Base-by-base conservation (phyloP, 1,284 basidiomycete species). In the Vanrija pseudolonga region DNA sequence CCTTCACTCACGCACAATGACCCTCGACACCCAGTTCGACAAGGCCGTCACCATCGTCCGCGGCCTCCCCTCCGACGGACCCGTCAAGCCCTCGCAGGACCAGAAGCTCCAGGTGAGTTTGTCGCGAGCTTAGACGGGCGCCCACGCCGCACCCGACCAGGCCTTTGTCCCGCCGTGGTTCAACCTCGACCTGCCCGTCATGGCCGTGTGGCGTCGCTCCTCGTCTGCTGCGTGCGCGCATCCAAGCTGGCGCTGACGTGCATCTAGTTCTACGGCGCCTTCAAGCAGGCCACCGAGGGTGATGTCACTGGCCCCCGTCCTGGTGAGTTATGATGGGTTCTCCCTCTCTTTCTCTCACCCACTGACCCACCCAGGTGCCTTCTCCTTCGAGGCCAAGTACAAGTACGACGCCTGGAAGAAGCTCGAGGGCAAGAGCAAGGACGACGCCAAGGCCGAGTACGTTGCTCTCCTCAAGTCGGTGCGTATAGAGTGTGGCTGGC, bases 241-340 rank as follows among this genome's bases (percentile, higher is more conserved):
- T 11, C 19, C 26, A 42, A 19, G 19, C 17, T 32, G 14, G 1
- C 24, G 53, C 44, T 20, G 22, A 50, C 43, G 24, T 45, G 28
- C 69, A 95, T n/a, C n/a, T 26, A 26, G 92, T 95, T 95, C 81
- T 96, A 97, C 82, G 83, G 82, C 67, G 84, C 87, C 74, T 96
- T 82, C 82, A 97, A 96, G 82, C 91, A 94, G 81, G 91, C 83
- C 43, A 91, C 82, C 38, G 72, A 85, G 50, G 92, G 93, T 44
- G 76, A 78, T 67, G 50, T 52, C 68, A 70, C 65, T 56, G 65
- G 63, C 43, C 56, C 68, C 45, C 59, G 68, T 36, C 76, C 76
- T 42, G 73, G 71, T 68, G 47, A 49, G 69, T 64, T n/a, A n/a
- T n/a, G n/a, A n/a, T n/a, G n/a, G n/a, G n/a, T n/a, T n/a, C n/a